Conservation (phyloP, 208 protist species). For the Acanthamoeba culbertsoni region DNA sequence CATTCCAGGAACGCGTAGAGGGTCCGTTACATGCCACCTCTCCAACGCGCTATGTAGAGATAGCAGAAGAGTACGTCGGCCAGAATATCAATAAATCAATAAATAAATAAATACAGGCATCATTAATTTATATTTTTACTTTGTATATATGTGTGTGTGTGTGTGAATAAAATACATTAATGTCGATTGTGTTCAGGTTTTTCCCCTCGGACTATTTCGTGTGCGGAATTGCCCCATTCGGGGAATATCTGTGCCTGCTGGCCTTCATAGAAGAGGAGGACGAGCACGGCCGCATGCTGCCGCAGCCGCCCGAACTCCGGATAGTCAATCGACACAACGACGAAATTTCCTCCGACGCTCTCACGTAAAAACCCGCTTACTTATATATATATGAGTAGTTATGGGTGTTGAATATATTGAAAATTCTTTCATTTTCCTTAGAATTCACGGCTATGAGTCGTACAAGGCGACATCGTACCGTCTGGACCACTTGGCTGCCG, state of each 20-base stretch:
- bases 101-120: too few relatives aligned
- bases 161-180: background rate
- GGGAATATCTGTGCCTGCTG: constrained; percentile 80
- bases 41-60: constrained; percentile 52
- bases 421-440: background rate
- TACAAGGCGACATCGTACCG: constrained; percentile 39
- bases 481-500: constrained; percentile 55
- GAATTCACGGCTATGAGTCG: constrained; percentile 32
- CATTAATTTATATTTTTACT: background rate
- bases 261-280: constrained; percentile 78
- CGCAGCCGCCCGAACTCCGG: constrained; percentile 80
- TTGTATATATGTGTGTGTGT: background rate
- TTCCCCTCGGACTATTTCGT: constrained; percentile 81
- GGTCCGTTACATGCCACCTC: background rate
- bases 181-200: constrained; percentile 69
- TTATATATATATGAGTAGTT: background rate
- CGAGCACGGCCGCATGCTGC: constrained; percentile 54
- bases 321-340: constrained; percentile 78
- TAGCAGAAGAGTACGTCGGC: background rate
- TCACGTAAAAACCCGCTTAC: constrained; percentile 66
- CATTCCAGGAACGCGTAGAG: background rate
- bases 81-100: too few relatives aligned
- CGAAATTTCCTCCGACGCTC: constrained; percentile 83
- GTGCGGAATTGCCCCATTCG: constrained; percentile 81
- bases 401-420: background rate